Percentiles rank a stretch among this genome's conserved stretches.
Conservation (phyloP, 1,139 yeast species). For the Saccharomycopsis hybrid region DNA sequence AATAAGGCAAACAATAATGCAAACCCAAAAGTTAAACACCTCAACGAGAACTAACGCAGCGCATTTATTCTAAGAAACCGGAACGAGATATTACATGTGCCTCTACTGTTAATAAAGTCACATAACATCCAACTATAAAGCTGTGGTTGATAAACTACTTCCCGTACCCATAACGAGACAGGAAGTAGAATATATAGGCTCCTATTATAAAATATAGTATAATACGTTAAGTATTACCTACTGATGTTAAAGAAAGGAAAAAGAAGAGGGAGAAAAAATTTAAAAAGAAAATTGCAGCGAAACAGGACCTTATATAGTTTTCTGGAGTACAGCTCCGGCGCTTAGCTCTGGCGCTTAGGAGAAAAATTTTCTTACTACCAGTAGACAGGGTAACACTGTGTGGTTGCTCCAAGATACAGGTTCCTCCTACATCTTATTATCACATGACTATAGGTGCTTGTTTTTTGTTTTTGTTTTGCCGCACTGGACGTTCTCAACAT, state of each 20-base stretch:
- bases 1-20: slow-evolving; percentile 3
- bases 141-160: slow-evolving; percentile 21
- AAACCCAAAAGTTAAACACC: neutral
- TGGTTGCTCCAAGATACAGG: no score
- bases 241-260: slow-evolving; percentile 21
- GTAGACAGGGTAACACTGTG: no score
- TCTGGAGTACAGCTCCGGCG: neutral
- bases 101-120: slow-evolving; percentile 23
- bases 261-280: slow-evolving; percentile 4
- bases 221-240: slow-evolving; percentile 22
- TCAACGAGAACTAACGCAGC: slow-evolving; percentile 13
- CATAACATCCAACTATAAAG: slow-evolving; percentile 22
- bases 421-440: no score
- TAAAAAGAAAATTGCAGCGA: neutral
- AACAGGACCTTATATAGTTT: slow-evolving; percentile 7
- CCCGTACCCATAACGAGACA: slow-evolving; percentile 20
- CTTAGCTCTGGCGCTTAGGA: no score
- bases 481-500: no score
- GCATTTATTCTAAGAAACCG: slow-evolving; percentile 22
- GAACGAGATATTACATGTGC: slow-evolving; percentile 23
- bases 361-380: no score
- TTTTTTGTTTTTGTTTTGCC: no score
- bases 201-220: slow-evolving; percentile 19
- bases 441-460: no score
- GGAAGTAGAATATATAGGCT: slow-evolving; percentile 16